A percentile compares a stretch with the other conserved stretches of the same genome.
phyloP scores from a whole-genome alignment of 148 eudicot species.

The Diospyros lotus region DNA sequence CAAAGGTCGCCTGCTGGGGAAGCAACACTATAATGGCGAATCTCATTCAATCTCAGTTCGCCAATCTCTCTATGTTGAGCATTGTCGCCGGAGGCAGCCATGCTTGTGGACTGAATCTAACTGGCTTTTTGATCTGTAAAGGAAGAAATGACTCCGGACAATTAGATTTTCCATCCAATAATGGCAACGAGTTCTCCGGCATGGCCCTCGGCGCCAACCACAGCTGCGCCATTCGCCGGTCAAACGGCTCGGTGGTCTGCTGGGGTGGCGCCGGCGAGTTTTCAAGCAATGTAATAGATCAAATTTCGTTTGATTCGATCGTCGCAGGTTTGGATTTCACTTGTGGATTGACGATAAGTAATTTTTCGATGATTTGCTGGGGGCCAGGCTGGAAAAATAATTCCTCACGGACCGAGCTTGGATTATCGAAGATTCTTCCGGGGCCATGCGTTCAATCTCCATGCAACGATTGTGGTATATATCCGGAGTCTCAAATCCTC shows the following conservation, averaged over 20 bases:
- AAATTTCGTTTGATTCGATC: constrained; percentile 50
- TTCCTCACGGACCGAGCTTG: constrained; percentile 23
- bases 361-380: constrained; percentile 73
- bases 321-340: constrained; percentile 56
- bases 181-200: constrained; percentile 25
- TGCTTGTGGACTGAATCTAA: constrained; percentile 59
- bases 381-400: constrained; percentile 62
- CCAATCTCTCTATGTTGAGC: constrained; percentile 32
- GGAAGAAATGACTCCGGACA: constrained; percentile 46
- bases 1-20: constrained; percentile 66
- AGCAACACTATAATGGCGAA: constrained; percentile 20
- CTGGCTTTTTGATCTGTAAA: constrained; percentile 46
- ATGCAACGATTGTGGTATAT: constrained; percentile 49
- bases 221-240: constrained; percentile 53
- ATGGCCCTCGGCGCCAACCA: constrained; percentile 57
- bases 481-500: constrained; percentile 51
- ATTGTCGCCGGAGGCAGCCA: constrained; percentile 54
- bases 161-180: constrained; percentile 36
- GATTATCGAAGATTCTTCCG: constrained; percentile 45
- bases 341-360: constrained; percentile 56
- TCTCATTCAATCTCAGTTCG: constrained; percentile 33
- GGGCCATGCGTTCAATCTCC: constrained; percentile 63
- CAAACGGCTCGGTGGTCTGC: constrained; percentile 52
- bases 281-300: constrained; percentile 30
- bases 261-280: constrained; percentile 59